Evolutionary conservation across 768 basidiomycete species (phyloP).

Genomic region (Suillus subalutaceus): DNA sequence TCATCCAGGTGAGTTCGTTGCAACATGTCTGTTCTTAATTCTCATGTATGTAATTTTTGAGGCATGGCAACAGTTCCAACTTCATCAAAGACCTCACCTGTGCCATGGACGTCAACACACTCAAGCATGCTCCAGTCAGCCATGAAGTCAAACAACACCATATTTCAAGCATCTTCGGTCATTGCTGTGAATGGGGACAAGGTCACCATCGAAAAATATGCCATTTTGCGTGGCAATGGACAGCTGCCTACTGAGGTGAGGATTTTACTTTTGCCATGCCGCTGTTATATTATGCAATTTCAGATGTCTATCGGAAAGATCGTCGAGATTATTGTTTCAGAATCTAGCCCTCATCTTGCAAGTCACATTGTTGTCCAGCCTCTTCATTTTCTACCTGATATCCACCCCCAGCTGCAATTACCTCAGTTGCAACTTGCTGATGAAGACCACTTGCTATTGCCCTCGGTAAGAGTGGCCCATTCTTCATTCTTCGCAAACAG

Average conservation of each 20-base stretch:
- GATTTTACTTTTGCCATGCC: background rate
- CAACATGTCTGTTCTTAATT: background rate
- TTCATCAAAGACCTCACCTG: background rate
- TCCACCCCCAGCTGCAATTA: slow-evolving; percentile 12
- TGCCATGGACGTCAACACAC: slow-evolving; percentile 10
- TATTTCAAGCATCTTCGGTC: slow-evolving; percentile 6
- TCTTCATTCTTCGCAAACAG: no score
- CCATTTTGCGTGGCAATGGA: slow-evolving; percentile 7
- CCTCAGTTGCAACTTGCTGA: slow-evolving; percentile 11
- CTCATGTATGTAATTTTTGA: slow-evolving; percentile 3
- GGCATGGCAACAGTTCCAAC: slow-evolving; percentile 3
- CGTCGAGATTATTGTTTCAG: slow-evolving; percentile 8
- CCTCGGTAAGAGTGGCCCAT: background rate
- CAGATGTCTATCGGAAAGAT: slow-evolving; percentile 13
- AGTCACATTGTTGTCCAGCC: slow-evolving; percentile 2
- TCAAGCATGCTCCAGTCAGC: slow-evolving; percentile 6
- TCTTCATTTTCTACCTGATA: slow-evolving; percentile 10
- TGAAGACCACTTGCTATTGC: slow-evolving; percentile 6
- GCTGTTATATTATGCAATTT: background rate
- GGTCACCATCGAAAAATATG: slow-evolving; percentile 7
- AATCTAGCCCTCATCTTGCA: background rate
- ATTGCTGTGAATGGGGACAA: slow-evolving; percentile 12
- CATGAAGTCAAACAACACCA: background rate
- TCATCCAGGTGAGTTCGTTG: slow-evolving; percentile 9
- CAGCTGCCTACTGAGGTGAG: slow-evolving; percentile 7